Percentiles rank a stretch among this genome's conserved stretches.
Conservation (phyloP, 768 basidiomycete species). For the Serendipita sp. region DNA sequence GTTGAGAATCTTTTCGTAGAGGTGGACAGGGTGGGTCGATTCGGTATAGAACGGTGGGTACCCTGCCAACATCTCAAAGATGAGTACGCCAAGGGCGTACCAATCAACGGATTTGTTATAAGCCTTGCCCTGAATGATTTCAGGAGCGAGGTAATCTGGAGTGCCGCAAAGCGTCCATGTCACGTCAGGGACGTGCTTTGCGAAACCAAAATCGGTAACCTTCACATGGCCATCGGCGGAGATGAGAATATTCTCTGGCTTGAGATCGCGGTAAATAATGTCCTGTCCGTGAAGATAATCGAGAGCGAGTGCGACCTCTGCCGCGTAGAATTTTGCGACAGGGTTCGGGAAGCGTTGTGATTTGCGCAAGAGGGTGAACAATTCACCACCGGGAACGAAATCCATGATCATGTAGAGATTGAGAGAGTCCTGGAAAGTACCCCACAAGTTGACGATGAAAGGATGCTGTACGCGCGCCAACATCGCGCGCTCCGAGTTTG, state of each 20-base stretch:
- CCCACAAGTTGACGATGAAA: constrained; percentile 94
- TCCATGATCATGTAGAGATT: constrained; percentile 99
- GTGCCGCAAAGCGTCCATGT: constrained; percentile 96
- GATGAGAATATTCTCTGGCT: constrained; percentile 91
- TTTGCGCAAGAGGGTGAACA: constrained; percentile 83
- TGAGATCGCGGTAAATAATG: constrained; percentile 94
- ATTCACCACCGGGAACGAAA: constrained; percentile 90
- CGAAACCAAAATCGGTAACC: constrained; percentile 93
- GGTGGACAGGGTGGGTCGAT: constrained; percentile 50
- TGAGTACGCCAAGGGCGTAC: constrained; percentile 95
- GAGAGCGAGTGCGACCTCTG: constrained; percentile 84
- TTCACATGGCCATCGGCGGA: constrained; percentile 94
- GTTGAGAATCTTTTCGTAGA: constrained; percentile 90
- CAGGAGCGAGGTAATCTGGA: constrained; percentile 93
- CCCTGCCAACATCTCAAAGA: constrained; percentile 96
- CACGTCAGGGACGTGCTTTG: constrained; percentile 70
- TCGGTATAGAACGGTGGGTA: constrained; percentile 87
- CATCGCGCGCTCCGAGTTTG: constrained; percentile 85
- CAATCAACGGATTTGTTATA: constrained; percentile 98
- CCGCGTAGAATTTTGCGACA: constrained; percentile 94
- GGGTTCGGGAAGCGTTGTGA: constrained; percentile 92
- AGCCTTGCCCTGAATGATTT: constrained; percentile 25
- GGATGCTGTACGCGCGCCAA: constrained; percentile 75
- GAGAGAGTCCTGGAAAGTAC: constrained; percentile 75
- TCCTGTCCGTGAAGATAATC: constrained; percentile 74